Evolutionary conservation across 2,329 filamentous ascomycete species (phyloP), one percentile per base, ranked within the genome.

Genomic region (Aspergillus hortae): DNA sequence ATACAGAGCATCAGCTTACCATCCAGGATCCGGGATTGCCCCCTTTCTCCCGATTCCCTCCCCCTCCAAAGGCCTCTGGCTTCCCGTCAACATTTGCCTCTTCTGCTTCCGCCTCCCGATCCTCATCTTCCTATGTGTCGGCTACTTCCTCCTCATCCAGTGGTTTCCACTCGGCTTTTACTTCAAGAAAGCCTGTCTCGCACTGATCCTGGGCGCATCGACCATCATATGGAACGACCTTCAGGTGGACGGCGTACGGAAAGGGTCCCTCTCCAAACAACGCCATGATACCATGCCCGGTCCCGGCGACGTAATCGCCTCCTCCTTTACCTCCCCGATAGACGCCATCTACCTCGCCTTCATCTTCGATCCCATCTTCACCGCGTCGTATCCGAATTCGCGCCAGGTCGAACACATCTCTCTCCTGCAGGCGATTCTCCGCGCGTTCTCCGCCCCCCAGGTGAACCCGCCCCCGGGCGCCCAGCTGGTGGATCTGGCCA

Each of bases 221-320:
- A 92, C 94, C 25, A 89, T 99, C 52, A 97, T 92, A 91, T 97
- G 92, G 92, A 87, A 96, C 51, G 94, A 99, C 72, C 78, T 99
- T n/a, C 92, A 96, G 71, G 90, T 99, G 59, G 94, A 99, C 69
- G 92, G 92, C 53, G 94, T 99, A 49, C 92, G 90, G 74, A 89
- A 91, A 74, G 94, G 94, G 75, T 92, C 88, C 23, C 78, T 95
- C 30, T 86, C 88, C 44, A 86, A 87, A 64, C 86, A 91, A 62
- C 85, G 88, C 36, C 76, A 80, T 51, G 79, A 85, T 54, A 84
- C 90, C 38, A 83, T 97, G 15, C 94, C 94, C 1, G 83, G 87
- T 51, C 83, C 87, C 4, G 85, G 88, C 44, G 88, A 87, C 51
- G 80, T 99, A 61, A 94, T 99, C 63, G 92, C 90, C 45, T 88